Conservation (phyloP, 2,329 filamentous ascomycete genomes). For the Saccharata proteae region DNA sequence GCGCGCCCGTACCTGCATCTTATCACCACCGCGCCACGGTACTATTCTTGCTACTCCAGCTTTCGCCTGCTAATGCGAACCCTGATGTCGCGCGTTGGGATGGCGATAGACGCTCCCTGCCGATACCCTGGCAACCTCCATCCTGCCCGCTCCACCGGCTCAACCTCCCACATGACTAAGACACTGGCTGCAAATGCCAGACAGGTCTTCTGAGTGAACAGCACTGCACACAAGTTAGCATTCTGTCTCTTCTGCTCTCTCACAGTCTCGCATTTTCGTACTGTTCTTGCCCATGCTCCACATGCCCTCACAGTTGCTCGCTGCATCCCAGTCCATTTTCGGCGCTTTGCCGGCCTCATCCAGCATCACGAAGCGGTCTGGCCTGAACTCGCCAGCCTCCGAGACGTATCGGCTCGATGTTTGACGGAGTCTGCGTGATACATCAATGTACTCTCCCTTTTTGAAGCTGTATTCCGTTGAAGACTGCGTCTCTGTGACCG, state of each 20-base stretch:
- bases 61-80: constrained; percentile 39
- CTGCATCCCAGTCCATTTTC: constrained; percentile 5
- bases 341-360: constrained; percentile 17
- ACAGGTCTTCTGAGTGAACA: constrained; percentile 38
- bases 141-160: constrained; percentile 24
- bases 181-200: constrained; percentile 41
- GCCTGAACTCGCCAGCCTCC: constrained; percentile 7
- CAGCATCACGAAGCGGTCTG: constrained; percentile 20
- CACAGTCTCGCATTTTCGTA: constrained; percentile 25
- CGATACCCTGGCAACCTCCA: constrained; percentile 40
- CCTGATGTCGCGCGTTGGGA: constrained; percentile 39
- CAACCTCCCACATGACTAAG: constrained; percentile 44
- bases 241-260: constrained; percentile 32
- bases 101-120: constrained; percentile 35
- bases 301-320: constrained; percentile 7
- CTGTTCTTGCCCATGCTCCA: constrained; percentile 17
- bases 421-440: constrained; percentile 24
- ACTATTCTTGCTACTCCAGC: constrained; percentile 7
- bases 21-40: too few relatives aligned
- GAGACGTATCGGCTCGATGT: constrained; percentile 14
- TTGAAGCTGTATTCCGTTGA: constrained; percentile 18
- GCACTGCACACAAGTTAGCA: constrained; percentile 38
- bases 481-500: constrained; percentile 25
- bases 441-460: constrained; percentile 24
- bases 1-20: too few relatives aligned